Evolutionary conservation across 768 basidiomycete species (phyloP).

Genomic region (Lentinula raphanica): DNA sequence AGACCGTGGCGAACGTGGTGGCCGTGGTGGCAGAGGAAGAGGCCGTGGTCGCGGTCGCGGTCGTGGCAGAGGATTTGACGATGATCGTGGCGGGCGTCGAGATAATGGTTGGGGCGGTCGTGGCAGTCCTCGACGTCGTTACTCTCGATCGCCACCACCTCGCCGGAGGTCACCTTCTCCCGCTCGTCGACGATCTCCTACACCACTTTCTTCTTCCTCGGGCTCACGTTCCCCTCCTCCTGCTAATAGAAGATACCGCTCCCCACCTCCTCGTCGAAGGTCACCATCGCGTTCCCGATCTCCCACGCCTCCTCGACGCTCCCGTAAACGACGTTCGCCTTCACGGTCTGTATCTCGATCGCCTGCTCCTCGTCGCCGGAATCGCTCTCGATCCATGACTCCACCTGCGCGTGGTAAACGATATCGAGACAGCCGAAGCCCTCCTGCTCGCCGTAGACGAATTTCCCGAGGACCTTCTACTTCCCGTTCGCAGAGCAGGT

Average conservation of each 20-base stretch:
- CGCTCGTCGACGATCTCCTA: conserved; percentile 38
- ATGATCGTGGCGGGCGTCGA: conserved; percentile 40
- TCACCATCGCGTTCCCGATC: conserved; percentile 41
- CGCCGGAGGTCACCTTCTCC: conserved; percentile 40
- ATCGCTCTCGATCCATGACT: conserved; percentile 36
- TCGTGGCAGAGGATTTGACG: conserved; percentile 40
- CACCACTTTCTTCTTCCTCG: conserved; percentile 24
- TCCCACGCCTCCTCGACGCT: conserved; percentile 32
- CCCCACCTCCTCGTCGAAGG: conserved; percentile 31
- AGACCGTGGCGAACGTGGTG: conserved; percentile 46
- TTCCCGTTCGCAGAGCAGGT: conserved; percentile 33
- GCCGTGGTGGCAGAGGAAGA: conserved; percentile 53
- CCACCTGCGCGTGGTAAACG: conserved; percentile 41
- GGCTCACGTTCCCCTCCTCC: conserved; percentile 30
- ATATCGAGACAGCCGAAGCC: conserved; percentile 48
- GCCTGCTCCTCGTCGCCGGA: conserved; percentile 32
- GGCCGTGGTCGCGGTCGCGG: conserved; percentile 51
- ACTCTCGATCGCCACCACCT: conserved; percentile 43
- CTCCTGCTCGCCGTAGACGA: conserved; percentile 42
- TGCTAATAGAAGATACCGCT: conserved; percentile 36
- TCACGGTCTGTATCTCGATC: conserved; percentile 41
- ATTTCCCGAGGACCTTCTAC: conserved; percentile 28
- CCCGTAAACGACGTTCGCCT: conserved; percentile 34
- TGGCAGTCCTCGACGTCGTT: conserved; percentile 44
- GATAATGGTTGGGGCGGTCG: conserved; percentile 58